Conservation (phyloP, 2,329 filamentous ascomycete genomes). For the Madurella fahalii region DNA sequence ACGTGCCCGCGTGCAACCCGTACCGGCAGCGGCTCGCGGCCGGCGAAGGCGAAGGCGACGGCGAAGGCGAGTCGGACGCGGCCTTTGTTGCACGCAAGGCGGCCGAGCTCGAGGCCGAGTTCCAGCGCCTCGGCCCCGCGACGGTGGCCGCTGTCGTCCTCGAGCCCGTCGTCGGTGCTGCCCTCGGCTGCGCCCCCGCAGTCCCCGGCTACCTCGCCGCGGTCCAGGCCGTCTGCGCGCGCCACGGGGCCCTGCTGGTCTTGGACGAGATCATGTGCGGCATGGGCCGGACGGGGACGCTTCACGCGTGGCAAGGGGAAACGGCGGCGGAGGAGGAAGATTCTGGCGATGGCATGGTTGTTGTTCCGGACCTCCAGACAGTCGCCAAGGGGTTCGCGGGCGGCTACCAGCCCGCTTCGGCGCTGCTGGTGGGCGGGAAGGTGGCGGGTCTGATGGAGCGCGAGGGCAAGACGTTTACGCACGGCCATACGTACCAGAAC, state of each 20-base stretch:
- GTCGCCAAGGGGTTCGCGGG: conserved; percentile 64
- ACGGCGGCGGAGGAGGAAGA: conserved; percentile 29
- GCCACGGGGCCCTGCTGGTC: conserved; percentile 69
- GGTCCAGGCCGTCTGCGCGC: conserved; percentile 64
- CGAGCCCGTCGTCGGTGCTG: conserved; percentile 65
- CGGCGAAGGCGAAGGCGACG: too few species aligned
- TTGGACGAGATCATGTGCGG: conserved; percentile 76
- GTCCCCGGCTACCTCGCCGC: conserved; percentile 65
- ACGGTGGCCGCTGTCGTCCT: conserved; percentile 64
- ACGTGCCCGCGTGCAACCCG: conserved; percentile 59
- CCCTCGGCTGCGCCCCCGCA: conserved; percentile 65
- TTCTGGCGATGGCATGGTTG: conserved; percentile 25
- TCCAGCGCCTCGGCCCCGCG: conserved; percentile 55
- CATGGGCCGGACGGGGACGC: conserved; percentile 53
- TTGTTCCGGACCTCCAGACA: conserved; percentile 61
- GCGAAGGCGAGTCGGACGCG: conserved; percentile 49
- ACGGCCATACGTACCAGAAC: conserved; percentile 61
- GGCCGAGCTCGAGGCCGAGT: conserved; percentile 59
- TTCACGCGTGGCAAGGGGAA: conserved; percentile 61
- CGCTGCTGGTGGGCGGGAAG: conserved; percentile 50
- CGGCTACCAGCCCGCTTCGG: conserved; percentile 60
- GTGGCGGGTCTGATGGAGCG: conserved; percentile 43
- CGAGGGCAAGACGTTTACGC: conserved; percentile 35
- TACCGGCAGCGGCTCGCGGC: conserved; percentile 51
- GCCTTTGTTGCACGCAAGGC: conserved; percentile 56